These are phyloP conservation scores for Ceratocystis harringtonii DNA, from an alignment of 2,329 filamentous ascomycete species.

Conservation along the genomic window DNA sequence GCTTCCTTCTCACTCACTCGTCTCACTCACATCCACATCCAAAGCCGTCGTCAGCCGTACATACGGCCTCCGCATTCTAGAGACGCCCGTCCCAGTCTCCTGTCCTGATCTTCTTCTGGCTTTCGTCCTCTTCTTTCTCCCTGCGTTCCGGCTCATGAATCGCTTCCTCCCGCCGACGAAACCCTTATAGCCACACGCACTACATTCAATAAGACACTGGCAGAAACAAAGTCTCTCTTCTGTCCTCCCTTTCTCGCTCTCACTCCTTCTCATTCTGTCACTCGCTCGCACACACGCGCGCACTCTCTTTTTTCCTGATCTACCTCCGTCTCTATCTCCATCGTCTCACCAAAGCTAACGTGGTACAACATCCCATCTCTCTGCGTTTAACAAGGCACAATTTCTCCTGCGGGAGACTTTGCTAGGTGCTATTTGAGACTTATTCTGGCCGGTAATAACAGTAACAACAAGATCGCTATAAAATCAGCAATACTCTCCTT, in stretches of 20 bases:
- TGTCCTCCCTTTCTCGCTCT: background rate
- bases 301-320: background rate
- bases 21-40: background rate
- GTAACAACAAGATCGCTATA: background rate
- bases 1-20: background rate
- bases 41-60: background rate
- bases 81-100: background rate
- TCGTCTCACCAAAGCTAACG: background rate
- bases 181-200: background rate
- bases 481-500: background rate
- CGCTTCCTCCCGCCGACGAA: background rate
- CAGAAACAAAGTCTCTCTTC: background rate
- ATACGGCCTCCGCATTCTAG: background rate
- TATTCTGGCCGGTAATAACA: background rate
- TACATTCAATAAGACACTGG: background rate
- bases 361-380: background rate
- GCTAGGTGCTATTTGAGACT: background rate
- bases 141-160: background rate
- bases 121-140: background rate
- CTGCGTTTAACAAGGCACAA: background rate
- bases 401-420: slow-evolving; percentile 2
- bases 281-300: background rate
- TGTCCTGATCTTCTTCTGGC: background rate
- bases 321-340: background rate
- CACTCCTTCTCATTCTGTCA: background rate